Evolutionary conservation across 495 filamentous ascomycete genomes (phyloP).

Genomic region (Cercophora scortea): DNA sequence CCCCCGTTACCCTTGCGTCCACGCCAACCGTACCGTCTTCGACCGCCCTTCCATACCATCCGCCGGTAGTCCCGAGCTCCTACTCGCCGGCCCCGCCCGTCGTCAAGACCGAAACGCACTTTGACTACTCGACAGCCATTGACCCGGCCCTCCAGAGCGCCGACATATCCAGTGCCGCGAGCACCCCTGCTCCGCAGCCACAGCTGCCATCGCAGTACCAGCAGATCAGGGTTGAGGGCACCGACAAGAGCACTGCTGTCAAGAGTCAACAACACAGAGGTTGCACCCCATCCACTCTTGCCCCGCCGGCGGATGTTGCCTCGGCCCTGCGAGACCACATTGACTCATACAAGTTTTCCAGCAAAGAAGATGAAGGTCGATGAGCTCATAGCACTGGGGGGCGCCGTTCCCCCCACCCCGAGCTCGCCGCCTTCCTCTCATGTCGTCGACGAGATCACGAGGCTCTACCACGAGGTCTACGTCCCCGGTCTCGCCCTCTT

Average conservation of each 20-base stretch:
- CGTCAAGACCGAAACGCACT: slow-evolving; percentile 48
- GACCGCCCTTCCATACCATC: slow-evolving; percentile 17
- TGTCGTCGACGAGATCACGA: slow-evolving; percentile 59
- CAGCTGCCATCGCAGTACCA: slow-evolving; percentile 29
- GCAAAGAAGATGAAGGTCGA: slow-evolving; percentile 66
- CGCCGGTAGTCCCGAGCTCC: slow-evolving; percentile 24
- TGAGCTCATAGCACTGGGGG: slow-evolving; percentile 64
- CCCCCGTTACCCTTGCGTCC: slow-evolving; percentile 20
- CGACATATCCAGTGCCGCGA: slow-evolving; percentile 17
- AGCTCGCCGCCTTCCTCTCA: slow-evolving; percentile 45
- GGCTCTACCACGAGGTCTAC: slow-evolving; percentile 70
- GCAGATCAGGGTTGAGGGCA: slow-evolving; percentile 19
- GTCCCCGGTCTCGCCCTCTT: slow-evolving; percentile 68
- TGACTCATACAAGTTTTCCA: slow-evolving; percentile 44
- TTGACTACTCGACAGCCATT: slow-evolving; percentile 62
- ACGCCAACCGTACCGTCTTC: slow-evolving; percentile 23
- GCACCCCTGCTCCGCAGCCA: slow-evolving; percentile 31
- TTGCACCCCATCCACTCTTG: slow-evolving; percentile 19
- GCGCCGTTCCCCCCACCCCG: slow-evolving; percentile 51
- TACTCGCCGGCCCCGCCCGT: slow-evolving; percentile 43
- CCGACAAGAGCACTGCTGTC: slow-evolving; percentile 12
- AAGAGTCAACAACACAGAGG: slow-evolving; percentile 16
- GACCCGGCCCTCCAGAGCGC: slow-evolving; percentile 65
- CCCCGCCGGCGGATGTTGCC: slow-evolving; percentile 8
- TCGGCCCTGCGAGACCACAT: slow-evolving; percentile 24